Base-by-base conservation (phyloP, 192 early-diverging fungal genomes). In the Gaertneriomyces sp. region DNA sequence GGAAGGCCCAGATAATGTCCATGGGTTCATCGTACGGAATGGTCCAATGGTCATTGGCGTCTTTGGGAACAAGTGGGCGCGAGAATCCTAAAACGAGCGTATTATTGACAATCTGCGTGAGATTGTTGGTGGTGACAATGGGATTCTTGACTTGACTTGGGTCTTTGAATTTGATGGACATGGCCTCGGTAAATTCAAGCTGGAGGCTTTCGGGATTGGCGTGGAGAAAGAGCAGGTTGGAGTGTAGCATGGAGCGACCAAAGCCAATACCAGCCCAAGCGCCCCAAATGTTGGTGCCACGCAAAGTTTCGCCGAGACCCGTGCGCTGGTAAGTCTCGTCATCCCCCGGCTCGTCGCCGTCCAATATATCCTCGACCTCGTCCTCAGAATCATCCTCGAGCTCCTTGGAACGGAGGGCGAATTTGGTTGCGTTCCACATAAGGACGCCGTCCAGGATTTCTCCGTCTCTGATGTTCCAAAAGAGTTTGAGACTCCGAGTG, bases 211-310 rank as follows among this genome's bases (percentile, higher is more conserved):
- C 41, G 11, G 58, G 57, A 53, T 57, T 65, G 5, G 49, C 45
- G 6, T 51, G 61, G 33, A 58, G 45, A 16, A 76, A 6, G 4
- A 76, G 11, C 45, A 74, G 60, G 41, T 76, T 61, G 19, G 65
- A 47, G 8, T 19, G 58, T 44, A 76, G 44, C 74, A 76, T 76
- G n/a, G 64, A 56, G 16, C 39, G 38, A 39, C 74, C 74, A 14
- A 52, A 76, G 16, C 58, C 74, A 39, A 74, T 42, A 12, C 50
- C 66, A 12, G 49, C 38, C 66, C 66, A 68, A 41, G 58, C 5
- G 43, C 44, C 44, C 54, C 54, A 56, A 56, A 56, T 56, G 8
- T 39, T 56, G n/a, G n/a, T 51, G 49, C 49, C 25, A 33, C 25
- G 0, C 25, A 33, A 33, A 33, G 25, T 33, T 1, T 33, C 25